Evolutionary conservation across 208 protist genomes (phyloP), one percentile per base, ranked within the genome.

Genomic region (Leishmania braziliensis): DNA sequence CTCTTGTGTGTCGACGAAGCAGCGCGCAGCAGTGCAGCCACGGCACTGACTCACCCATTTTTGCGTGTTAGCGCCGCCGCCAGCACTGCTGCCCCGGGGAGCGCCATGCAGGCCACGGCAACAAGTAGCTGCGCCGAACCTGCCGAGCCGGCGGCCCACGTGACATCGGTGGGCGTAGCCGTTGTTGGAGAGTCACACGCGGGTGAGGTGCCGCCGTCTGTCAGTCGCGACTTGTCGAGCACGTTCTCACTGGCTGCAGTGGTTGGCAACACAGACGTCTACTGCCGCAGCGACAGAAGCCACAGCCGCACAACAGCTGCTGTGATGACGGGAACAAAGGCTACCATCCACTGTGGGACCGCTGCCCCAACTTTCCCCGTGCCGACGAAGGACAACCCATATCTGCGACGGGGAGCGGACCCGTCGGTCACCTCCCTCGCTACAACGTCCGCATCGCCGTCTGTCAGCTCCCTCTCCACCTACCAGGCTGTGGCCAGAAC

Each of bases 31-130:
- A 86, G 89, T 1, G 89, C 89, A 5, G 36, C 82, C 0, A 84
- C 90, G 60, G 91, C 91, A 0, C 77, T 93, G 79, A 26, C 72
- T n/a, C 94, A 97, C 78, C 84, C 90, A 1, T 97, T 96, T 48
- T 77, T 96, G 50, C 12, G 43, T 29, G 46, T 18, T 29, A 20
- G 1, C 20, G 46, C 46, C 46, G 10, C 8, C 26, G 69, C 69
- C 36, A 5, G 43, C 69, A 29, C 46, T 23, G 20, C 69, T 73
- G 39, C 69, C 16, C 9, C 3, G 46, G 69, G 18, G 46, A 53
- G 69, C 69, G 46, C 69, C 46, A 51, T 33, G 69, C 69, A 33
- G 23, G 46, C 33, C 20, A 29, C 6, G 26, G 69, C 6, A 53
- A 46, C 36, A 53, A 16, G 26, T 18, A 10, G 39, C 46, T 3